phyloP scores from a whole-genome alignment of 768 basidiomycete genomes.

The Lanmaoa pseudosensibilis region DNA sequence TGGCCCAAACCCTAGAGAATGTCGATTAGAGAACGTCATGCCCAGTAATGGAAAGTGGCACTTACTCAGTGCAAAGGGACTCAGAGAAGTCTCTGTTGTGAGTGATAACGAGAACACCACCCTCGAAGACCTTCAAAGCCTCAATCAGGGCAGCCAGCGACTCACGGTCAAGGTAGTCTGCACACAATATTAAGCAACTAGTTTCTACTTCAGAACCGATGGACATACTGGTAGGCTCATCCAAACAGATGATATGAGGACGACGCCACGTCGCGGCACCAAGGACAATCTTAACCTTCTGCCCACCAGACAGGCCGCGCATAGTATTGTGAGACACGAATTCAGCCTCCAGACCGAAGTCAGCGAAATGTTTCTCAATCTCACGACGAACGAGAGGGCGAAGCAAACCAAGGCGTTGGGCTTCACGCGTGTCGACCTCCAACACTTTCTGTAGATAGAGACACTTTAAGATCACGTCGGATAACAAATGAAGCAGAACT shows the following conservation, averaged over 20 bases:
- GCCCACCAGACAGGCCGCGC: slow-evolving; percentile 97
- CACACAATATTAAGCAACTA: not conserved
- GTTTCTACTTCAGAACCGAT: not conserved
- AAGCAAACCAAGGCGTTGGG: slow-evolving; percentile 91
- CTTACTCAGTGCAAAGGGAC: slow-evolving; percentile 86
- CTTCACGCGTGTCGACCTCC: slow-evolving; percentile 96
- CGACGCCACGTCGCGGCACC: slow-evolving; percentile 99
- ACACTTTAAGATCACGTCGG: not conserved
- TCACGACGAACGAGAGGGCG: slow-evolving; percentile 97
- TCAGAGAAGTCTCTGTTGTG: slow-evolving; percentile 99
- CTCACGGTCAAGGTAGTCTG: slow-evolving; percentile 99
- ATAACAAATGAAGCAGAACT: slow-evolving; percentile 12
- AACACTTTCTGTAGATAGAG: slow-evolving; percentile 71
- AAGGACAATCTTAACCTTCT: slow-evolving; percentile 99
- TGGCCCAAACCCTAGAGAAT: slow-evolving; percentile 82
- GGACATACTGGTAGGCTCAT: slow-evolving; percentile 87
- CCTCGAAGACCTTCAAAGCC: slow-evolving; percentile 96
- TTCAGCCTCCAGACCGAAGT: slow-evolving; percentile 98
- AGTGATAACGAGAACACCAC: slow-evolving; percentile 96
- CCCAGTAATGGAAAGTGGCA: not conserved
- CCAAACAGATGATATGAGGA: slow-evolving; percentile 95
- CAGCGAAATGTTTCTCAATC: slow-evolving; percentile 99
- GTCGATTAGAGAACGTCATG: not conserved
- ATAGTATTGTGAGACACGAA: slow-evolving; percentile 99
- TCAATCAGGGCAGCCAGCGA: slow-evolving; percentile 98